Conservation (phyloP, 2,329 filamentous ascomycete genomes). For the Teratosphaeria zuluensis region DNA sequence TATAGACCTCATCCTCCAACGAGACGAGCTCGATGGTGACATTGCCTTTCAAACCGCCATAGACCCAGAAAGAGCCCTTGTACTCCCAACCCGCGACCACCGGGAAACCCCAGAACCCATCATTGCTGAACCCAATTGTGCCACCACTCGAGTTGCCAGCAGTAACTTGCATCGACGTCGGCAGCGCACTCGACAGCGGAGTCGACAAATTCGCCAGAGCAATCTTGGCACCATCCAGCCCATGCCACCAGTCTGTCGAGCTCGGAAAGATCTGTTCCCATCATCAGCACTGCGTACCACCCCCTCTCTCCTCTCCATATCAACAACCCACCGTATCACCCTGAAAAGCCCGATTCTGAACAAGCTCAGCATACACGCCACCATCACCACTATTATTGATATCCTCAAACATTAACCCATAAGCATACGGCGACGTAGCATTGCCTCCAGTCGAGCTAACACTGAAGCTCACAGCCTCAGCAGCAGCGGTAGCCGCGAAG, state of each 20-base stretch:
- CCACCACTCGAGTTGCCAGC: conserved; percentile 19
- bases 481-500: conserved; percentile 6
- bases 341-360: conserved; percentile 64
- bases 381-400: conserved; percentile 56
- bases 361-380: conserved; percentile 61
- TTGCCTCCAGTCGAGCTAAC: conserved; percentile 28
- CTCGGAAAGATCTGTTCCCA: conserved; percentile 11
- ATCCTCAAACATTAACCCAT: conserved; percentile 36
- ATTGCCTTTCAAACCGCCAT: conserved; percentile 22
- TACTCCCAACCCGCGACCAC: conserved; percentile 19
- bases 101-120: conserved; percentile 26
- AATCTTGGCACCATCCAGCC: conserved; percentile 41
- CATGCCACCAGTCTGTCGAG: conserved; percentile 37
- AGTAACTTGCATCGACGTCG: conserved; percentile 39
- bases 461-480: conserved; percentile 13
- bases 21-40: conserved; percentile 29
- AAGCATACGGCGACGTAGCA: conserved; percentile 29
- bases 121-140: conserved; percentile 35
- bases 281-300: conserved; percentile 7
- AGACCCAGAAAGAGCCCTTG: conserved; percentile 27
- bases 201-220: conserved; percentile 39
- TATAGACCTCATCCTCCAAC: conserved; percentile 30
- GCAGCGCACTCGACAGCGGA: conserved; percentile 45
- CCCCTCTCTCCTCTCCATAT: conserved; percentile 22
- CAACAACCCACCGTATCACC: conserved; percentile 19